Conservation (phyloP, 75 land plant species). For the Cunninghamia lanceolata region DNA sequence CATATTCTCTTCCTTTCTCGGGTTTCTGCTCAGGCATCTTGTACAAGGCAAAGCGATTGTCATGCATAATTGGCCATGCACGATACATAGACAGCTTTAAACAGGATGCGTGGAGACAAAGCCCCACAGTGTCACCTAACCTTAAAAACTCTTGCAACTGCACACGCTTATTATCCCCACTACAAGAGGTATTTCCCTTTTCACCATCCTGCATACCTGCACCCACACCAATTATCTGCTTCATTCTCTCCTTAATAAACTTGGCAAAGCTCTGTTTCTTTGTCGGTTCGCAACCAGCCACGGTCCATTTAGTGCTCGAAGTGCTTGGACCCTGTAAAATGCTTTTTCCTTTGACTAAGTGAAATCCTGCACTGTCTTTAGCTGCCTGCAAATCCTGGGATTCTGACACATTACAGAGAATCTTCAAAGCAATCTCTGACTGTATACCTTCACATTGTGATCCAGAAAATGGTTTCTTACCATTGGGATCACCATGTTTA, state of each 20-base stretch:
- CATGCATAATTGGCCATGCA: conserved; percentile 91
- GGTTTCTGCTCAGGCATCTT: conserved; percentile 71
- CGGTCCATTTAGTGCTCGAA: neutral
- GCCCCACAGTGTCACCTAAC: conserved; percentile 53
- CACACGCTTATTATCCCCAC: conserved; percentile 47
- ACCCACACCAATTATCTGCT: conserved; percentile 53
- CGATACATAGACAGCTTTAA: conserved; percentile 65
- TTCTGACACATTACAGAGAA: conserved; percentile 14
- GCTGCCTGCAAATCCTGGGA: neutral
- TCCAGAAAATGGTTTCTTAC: conserved; percentile 14
- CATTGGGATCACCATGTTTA: conserved; percentile 24
- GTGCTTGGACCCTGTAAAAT: neutral
- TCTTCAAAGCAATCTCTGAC: conserved; percentile 20
- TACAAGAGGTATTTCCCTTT: conserved; percentile 29
- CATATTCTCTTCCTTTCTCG: conserved; percentile 56
- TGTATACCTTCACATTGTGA: conserved; percentile 21
- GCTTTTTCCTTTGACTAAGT: neutral
- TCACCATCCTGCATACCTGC: conserved; percentile 7
- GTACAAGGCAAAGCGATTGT: conserved; percentile 84
- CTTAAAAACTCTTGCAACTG: conserved; percentile 66
- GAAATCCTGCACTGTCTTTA: neutral
- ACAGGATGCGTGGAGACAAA: conserved; percentile 56
- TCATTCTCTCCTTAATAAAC: conserved; percentile 47
- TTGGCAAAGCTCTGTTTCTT: conserved; percentile 49
- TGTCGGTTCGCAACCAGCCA: neutral